Conservation (phyloP, 2,329 filamentous ascomycete genomes). For the Hysterium pulicare region DNA sequence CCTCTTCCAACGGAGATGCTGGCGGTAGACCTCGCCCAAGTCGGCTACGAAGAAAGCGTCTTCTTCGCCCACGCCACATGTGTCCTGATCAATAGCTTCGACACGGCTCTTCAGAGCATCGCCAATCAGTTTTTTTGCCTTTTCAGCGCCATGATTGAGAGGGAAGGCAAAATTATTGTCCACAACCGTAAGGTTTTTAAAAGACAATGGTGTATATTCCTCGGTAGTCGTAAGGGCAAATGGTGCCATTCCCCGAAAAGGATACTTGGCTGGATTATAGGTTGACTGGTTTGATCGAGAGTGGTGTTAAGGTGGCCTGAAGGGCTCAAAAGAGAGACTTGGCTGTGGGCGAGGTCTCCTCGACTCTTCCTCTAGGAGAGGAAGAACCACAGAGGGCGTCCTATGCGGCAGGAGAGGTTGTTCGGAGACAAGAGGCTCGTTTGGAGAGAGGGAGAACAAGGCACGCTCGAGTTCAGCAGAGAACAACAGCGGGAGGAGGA, state of each 20-base stretch:
- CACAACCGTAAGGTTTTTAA: constrained; percentile 33
- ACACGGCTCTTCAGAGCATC: constrained; percentile 83
- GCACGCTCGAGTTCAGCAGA: constrained; percentile 39
- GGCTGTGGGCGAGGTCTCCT: constrained; percentile 89
- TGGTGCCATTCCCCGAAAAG: constrained; percentile 66
- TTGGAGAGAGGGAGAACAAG: constrained; percentile 43
- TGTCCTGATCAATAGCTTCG: constrained; percentile 77
- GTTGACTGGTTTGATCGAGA: constrained; percentile 17
- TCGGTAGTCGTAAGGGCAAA: constrained; percentile 56
- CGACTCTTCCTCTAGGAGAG: constrained; percentile 99
- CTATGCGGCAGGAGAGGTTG: constrained; percentile 98
- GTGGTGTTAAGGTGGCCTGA: constrained; percentile 86
- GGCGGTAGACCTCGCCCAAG: constrained; percentile 96
- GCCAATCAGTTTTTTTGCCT: constrained; percentile 77
- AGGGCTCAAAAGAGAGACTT: constrained; percentile 85
- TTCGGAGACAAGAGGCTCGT: constrained; percentile 54
- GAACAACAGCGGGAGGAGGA: constrained; percentile 38
- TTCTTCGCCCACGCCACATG: constrained; percentile 88
- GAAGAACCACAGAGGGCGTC: constrained; percentile 97
- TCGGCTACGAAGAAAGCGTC: constrained; percentile 98
- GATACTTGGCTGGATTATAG: constrained; percentile 21
- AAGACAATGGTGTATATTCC: constrained; percentile 38
- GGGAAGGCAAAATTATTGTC: constrained; percentile 29
- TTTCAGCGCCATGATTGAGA: constrained; percentile 49
- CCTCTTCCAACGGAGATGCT: constrained; percentile 97